phyloP scores from a whole-genome alignment of 768 basidiomycete species.

The Auriscalpium vulgare region DNA sequence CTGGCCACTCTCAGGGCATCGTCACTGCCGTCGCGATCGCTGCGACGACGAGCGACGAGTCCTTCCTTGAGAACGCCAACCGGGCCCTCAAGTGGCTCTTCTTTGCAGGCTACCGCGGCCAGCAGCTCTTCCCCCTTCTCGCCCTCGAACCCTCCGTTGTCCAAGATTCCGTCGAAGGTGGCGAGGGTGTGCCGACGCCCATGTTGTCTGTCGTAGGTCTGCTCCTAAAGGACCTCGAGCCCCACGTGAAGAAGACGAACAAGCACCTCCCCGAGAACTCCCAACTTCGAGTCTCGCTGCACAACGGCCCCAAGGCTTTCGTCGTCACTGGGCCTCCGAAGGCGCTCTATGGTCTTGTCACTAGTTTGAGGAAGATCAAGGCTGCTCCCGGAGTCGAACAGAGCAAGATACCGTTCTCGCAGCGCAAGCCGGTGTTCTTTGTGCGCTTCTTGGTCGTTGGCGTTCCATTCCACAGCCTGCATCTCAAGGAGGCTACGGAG shows the following conservation, averaged over 20 bases:
- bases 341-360: slow-evolving; percentile 91
- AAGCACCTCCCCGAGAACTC: slow-evolving; percentile 73
- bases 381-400: slow-evolving; percentile 87
- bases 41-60: slow-evolving; percentile 66
- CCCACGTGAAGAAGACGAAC: slow-evolving; percentile 83
- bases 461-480: slow-evolving; percentile 92
- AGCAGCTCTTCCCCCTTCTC: slow-evolving; percentile 89
- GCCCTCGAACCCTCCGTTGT: slow-evolving; percentile 84
- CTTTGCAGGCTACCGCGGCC: slow-evolving; percentile 87
- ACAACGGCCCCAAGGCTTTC: slow-evolving; percentile 87
- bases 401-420: slow-evolving; percentile 88
- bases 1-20: slow-evolving; percentile 96
- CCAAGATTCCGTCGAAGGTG: slow-evolving; percentile 82
- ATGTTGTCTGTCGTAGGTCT: slow-evolving; percentile 92
- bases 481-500: slow-evolving; percentile 67
- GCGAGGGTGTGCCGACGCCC: slow-evolving; percentile 87
- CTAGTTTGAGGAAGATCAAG: slow-evolving; percentile 80
- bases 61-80: slow-evolving; percentile 64
- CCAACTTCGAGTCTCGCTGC: slow-evolving; percentile 76
- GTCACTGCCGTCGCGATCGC: slow-evolving; percentile 89
- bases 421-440: slow-evolving; percentile 89
- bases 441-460: slow-evolving; percentile 92
- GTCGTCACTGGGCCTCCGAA: slow-evolving; percentile 90
- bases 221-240: slow-evolving; percentile 63
- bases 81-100: slow-evolving; percentile 92